Percentiles rank a stretch among this genome's conserved stretches.
phyloP scores from a whole-genome alignment of 495 filamentous ascomycete genomes.

The Emericellopsis terricola region DNA sequence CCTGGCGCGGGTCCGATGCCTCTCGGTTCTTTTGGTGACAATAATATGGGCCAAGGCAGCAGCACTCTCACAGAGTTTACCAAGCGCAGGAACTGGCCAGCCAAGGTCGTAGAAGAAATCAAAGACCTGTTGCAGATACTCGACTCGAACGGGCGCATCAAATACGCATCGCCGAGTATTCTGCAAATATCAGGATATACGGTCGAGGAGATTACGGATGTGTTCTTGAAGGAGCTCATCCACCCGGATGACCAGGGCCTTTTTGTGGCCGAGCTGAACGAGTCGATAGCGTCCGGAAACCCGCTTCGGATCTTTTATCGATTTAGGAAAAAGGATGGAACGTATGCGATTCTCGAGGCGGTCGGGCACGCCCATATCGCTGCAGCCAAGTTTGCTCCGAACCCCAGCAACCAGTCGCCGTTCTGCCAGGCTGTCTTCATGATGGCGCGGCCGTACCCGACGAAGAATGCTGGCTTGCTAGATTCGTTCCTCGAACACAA shows the following conservation, averaged over 20 bases:
- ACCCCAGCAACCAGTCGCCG: constrained; percentile 40
- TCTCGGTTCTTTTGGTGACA: not conserved
- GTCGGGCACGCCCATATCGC: constrained; percentile 84
- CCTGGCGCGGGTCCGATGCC: constrained; percentile 34
- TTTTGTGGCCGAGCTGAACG: constrained; percentile 79
- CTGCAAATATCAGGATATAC: constrained; percentile 63
- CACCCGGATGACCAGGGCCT: constrained; percentile 77
- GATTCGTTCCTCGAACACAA: constrained; percentile 96
- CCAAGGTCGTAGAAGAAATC: constrained; percentile 75
- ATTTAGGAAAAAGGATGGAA: constrained; percentile 56
- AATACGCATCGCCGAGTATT: constrained; percentile 68
- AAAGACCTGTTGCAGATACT: constrained; percentile 80
- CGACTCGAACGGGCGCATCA: constrained; percentile 63
- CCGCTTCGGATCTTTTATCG: constrained; percentile 79
- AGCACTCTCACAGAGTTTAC: constrained; percentile 68
- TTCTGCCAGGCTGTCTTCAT: constrained; percentile 86
- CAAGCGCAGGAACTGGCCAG: constrained; percentile 75
- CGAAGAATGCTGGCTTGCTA: constrained; percentile 62
- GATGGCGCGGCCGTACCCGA: constrained; percentile 83
- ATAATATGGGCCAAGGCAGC: constrained; percentile 11
- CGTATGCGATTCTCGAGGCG: constrained; percentile 67
- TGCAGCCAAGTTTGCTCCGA: constrained; percentile 43
- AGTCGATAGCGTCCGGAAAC: constrained; percentile 69
- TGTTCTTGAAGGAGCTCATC: constrained; percentile 60
- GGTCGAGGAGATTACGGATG: constrained; percentile 48